Percentiles rank a stretch among this genome's conserved stretches.
Conservation (phyloP, 1,139 yeast species). For the Pichia sp. region DNA sequence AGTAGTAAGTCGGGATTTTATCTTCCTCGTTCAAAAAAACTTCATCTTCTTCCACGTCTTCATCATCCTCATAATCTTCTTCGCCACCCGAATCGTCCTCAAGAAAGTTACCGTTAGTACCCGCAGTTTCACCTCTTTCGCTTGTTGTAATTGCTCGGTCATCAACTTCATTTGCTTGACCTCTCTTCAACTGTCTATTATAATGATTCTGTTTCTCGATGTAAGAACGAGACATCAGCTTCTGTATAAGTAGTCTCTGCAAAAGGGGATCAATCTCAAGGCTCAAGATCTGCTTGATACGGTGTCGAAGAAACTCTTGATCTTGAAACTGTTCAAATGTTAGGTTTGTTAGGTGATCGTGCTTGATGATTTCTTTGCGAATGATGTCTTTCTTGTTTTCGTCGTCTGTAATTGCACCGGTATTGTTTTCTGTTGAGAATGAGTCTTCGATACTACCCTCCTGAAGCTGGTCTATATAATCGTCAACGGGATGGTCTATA, state of each 20-base stretch:
- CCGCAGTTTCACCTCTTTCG: constrained; percentile 25
- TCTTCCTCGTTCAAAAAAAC: constrained; percentile 43
- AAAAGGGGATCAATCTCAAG: constrained; percentile 42
- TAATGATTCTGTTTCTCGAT: constrained; percentile 39
- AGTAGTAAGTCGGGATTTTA: constrained; percentile 43
- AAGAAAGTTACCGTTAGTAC: constrained; percentile 16
- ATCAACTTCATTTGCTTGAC: constrained; percentile 25
- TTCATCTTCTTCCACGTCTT: constrained; percentile 24
- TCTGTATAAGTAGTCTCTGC: constrained; percentile 60
- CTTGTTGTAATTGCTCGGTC: constrained; percentile 33
- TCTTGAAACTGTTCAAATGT: constrained; percentile 45
- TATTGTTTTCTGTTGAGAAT: background rate
- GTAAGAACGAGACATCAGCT: constrained; percentile 71
- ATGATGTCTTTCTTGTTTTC: background rate
- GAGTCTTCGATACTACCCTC: background rate
- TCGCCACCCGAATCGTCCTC: constrained; percentile 22
- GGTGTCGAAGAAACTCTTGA: constrained; percentile 44
- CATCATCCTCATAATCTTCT: constrained; percentile 18
- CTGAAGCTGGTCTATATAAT: constrained; percentile 18
- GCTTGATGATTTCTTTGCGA: constrained; percentile 12
- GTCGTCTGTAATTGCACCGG: background rate
- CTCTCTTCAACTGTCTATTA: constrained; percentile 33
- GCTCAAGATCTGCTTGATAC: constrained; percentile 51
- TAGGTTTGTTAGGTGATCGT: constrained; percentile 28
- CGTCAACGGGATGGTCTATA: constrained; percentile 44